Evolutionary conservation across 2,329 filamentous ascomycete species (phyloP), one percentile per base, ranked within the genome.

Genomic region (Penicillium capsulatum): DNA sequence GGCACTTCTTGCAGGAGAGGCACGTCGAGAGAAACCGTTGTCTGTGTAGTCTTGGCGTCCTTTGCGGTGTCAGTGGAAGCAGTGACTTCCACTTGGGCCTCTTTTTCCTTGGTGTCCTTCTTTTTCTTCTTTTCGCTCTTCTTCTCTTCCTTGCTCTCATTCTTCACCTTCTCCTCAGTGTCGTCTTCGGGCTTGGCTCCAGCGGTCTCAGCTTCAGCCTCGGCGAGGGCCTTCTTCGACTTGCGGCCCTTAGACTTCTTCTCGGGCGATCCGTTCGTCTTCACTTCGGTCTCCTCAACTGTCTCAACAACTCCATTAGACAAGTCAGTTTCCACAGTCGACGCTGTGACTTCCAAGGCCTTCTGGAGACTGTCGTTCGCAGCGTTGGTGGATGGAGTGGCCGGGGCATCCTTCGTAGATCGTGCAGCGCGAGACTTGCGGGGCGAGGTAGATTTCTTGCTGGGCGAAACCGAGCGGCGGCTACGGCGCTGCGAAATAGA

Each of bases 21-120:
- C 58, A 92, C 74, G 49, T 92, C 84, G 8, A 92, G 73, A 46
- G 84, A 83, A 34, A 91, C 80, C 32, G 81, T 80, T 5, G 84
- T 90, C 51, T 79, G 79, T 40, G 81, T 84, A 1, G 79, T 79
- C 61, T 88, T 82, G 3, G 77, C 68, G 14, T 82, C 80, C 36
- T 72, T 74, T 7, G 37, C 43, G 3, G 47, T 71, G 55, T 75
- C 72, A 5, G 80, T 71, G 19, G 84, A 79, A 44, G 86, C 77
- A 15, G 29, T 24, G 14, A 89, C 76, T 47, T 84, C 79, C 26
- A 87, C 78, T 45, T 80, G 70, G 10, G 74, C 71, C 22, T 60
- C 54, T 14, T 48, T 50, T 10, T 45, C 33, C 32, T 36, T 42
- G 14, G 31, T 22, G n/a, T 51, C 47, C 35, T 58, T 46, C 37